Evolutionary conservation across 331 rosid genomes (phyloP).

Genomic region (Rosa hybrid): DNA sequence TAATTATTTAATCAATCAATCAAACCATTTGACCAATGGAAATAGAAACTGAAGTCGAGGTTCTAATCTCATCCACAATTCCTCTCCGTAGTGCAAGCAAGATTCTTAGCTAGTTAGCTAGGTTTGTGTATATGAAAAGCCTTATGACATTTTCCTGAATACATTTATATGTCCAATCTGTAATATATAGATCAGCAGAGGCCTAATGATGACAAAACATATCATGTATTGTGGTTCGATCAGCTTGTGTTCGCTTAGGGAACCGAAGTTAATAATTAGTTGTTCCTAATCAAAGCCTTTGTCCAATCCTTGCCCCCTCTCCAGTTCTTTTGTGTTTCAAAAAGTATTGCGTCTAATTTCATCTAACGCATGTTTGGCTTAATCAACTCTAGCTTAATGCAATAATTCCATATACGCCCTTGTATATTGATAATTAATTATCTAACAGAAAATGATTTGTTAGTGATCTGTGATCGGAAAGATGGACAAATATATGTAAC

Average conservation of each 20-base stretch:
- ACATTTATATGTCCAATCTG: background rate
- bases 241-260: background rate
- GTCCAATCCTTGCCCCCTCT: background rate
- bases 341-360: background rate
- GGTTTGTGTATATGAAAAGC: background rate
- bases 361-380: background rate
- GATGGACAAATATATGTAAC: background rate
- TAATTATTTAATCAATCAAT: background rate
- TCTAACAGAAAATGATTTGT: background rate
- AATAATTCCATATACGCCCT: background rate
- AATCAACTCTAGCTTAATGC: background rate
- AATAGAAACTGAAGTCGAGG: background rate
- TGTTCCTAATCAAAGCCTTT: background rate
- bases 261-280: background rate
- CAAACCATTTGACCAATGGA: background rate
- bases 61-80: background rate
- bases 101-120: background rate
- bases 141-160: background rate
- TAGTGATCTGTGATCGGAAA: background rate
- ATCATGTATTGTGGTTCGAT: background rate
- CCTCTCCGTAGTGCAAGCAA: background rate
- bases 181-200: background rate
- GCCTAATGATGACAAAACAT: constrained; percentile 6
- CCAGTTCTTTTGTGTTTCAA: background rate
- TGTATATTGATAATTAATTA: background rate